A percentile compares a stretch with the other conserved stretches of the same genome.
These are phyloP conservation scores for Candida pini DNA, from an alignment of 805 yeast species.

Conservation along the genomic window DNA sequence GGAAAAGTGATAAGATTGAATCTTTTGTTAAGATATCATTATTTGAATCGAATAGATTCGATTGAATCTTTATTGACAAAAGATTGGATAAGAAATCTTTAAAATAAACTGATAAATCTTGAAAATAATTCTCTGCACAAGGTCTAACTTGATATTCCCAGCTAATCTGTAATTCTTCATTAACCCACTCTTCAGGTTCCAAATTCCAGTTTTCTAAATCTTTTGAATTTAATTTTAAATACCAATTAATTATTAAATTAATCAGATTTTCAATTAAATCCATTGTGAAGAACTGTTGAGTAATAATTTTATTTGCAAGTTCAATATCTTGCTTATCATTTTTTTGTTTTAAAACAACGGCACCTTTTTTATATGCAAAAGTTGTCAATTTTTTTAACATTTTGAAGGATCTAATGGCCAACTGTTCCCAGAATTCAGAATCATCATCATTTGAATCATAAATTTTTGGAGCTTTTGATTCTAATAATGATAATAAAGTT, in stretches of 20 bases:
- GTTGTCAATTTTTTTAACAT: slow-evolving; percentile 61
- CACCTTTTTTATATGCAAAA: slow-evolving; percentile 60
- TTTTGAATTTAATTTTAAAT: slow-evolving; percentile 63
- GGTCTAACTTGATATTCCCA: slow-evolving; percentile 84
- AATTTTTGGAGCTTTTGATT: slow-evolving; percentile 59
- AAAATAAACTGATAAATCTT: slow-evolving; percentile 63
- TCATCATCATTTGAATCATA: slow-evolving; percentile 53
- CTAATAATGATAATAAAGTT: slow-evolving; percentile 53
- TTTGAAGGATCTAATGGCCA: slow-evolving; percentile 60
- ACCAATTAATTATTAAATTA: slow-evolving; percentile 65
- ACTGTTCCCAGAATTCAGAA: slow-evolving; percentile 69
- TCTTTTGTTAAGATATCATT: slow-evolving; percentile 63
- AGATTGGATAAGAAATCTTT: slow-evolving; percentile 48
- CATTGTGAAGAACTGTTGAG: slow-evolving; percentile 52
- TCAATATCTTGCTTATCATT: slow-evolving; percentile 61
- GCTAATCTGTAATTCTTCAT: slow-evolving; percentile 67
- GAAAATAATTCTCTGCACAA: slow-evolving; percentile 81
- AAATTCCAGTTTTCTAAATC: slow-evolving; percentile 78
- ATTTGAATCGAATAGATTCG: slow-evolving; percentile 26
- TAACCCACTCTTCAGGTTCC: slow-evolving; percentile 92
- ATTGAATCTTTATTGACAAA: slow-evolving; percentile 54
- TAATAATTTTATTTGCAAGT: slow-evolving; percentile 47
- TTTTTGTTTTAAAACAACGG: slow-evolving; percentile 54
- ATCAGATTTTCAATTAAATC: slow-evolving; percentile 52
- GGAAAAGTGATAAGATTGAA: slow-evolving; percentile 77